These are phyloP conservation scores for Oldenlandia corymbosa DNA, from an alignment of 257 asterid species.

Conservation along the genomic window DNA sequence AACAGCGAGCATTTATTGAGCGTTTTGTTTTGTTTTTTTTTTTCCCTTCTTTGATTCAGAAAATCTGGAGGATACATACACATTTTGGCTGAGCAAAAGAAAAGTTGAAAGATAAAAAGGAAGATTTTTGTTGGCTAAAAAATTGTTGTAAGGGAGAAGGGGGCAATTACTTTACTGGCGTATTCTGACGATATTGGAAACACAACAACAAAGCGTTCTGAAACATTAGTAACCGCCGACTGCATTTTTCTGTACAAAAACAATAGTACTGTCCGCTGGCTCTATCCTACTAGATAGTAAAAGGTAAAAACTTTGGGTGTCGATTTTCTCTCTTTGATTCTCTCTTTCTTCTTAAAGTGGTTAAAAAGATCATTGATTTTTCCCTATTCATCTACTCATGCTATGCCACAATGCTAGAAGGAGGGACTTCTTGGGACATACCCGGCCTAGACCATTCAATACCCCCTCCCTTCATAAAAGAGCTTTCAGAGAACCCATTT, in stretches of 20 bases:
- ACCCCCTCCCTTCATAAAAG: not conserved
- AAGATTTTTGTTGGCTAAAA: not conserved
- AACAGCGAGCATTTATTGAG: slow-evolving; percentile 3
- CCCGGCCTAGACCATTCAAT: not conserved
- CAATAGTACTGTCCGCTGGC: slow-evolving; percentile 1
- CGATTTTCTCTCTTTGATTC: not conserved
- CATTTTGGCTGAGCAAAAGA: not conserved
- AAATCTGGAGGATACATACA: not conserved
- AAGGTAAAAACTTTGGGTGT: not conserved
- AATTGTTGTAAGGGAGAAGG: slow-evolving; percentile 4
- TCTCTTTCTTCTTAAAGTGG: not conserved
- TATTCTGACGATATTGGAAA: slow-evolving; percentile 18
- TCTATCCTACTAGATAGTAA: slow-evolving; percentile 6
- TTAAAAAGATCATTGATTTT: not conserved
- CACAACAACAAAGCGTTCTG: slow-evolving; percentile 17
- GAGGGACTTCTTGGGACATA: not conserved
- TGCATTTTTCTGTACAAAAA: slow-evolving; percentile 7
- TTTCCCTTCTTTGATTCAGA: not conserved
- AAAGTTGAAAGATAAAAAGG: not conserved
- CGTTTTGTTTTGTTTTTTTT: not conserved
- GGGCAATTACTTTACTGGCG: slow-evolving; percentile 17
- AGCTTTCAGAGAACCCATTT: not conserved
- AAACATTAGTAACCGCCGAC: slow-evolving; percentile 16
- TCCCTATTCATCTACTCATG: not conserved
- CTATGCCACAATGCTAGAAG: not conserved